Evolutionary conservation across 179 eudicot species (phyloP).

Genomic region (Drosera spatulata): DNA sequence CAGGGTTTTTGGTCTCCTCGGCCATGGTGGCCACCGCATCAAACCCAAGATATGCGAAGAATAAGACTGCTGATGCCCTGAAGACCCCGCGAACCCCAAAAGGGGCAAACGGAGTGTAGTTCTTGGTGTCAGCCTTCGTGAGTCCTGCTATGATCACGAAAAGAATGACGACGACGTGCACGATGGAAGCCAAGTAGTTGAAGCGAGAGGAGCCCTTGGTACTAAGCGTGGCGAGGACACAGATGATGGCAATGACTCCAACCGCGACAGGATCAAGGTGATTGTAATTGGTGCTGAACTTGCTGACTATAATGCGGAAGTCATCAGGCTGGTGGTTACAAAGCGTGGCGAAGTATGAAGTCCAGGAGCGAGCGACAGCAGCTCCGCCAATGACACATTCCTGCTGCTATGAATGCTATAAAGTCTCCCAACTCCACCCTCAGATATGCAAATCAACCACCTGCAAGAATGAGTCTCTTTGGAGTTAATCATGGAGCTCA

Average conservation of each 20-base stretch:
- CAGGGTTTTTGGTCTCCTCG: slow-evolving; percentile 40
- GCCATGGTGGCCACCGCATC: slow-evolving; percentile 44
- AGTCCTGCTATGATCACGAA: slow-evolving; percentile 42
- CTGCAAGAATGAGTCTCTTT: no score
- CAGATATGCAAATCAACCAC: slow-evolving; percentile 50
- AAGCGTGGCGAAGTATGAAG: slow-evolving; percentile 38
- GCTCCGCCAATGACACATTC: slow-evolving; percentile 36
- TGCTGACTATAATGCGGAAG: slow-evolving; percentile 15
- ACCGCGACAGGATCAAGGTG: slow-evolving; percentile 37
- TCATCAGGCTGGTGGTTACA: slow-evolving; percentile 21
- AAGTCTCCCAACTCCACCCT: slow-evolving; percentile 70
- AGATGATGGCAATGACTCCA: slow-evolving; percentile 10
- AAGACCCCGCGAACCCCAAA: slow-evolving; percentile 31
- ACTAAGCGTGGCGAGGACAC: slow-evolving; percentile 18
- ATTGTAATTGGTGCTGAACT: slow-evolving; percentile 12
- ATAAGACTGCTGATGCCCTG: slow-evolving; percentile 34
- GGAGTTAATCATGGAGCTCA: no score
- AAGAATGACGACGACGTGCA: slow-evolving; percentile 27
- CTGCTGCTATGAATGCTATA: slow-evolving; percentile 52
- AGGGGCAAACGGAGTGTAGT: slow-evolving; percentile 30
- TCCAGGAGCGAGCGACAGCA: slow-evolving; percentile 40
- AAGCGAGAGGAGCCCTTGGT: slow-evolving; percentile 25
- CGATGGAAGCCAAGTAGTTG: not conserved
- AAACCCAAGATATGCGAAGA: slow-evolving; percentile 44
- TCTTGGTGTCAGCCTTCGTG: slow-evolving; percentile 23